Evolutionary conservation across 1,284 basidiomycete genomes (phyloP).

Genomic region (Boletus hoseneyae): DNA sequence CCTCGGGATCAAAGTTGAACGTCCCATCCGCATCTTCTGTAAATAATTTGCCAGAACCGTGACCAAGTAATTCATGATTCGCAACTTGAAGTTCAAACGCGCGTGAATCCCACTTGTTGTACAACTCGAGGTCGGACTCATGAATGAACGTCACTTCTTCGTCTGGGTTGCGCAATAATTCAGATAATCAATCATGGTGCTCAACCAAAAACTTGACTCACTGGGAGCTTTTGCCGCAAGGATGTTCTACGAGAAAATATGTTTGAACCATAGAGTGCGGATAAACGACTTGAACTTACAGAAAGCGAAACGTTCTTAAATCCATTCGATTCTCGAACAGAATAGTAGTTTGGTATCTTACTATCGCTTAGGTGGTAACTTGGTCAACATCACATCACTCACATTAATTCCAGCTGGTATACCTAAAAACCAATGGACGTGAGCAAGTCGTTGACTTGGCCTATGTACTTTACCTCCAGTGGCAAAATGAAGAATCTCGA

Average conservation of each 20-base stretch:
- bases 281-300: slow-evolving; percentile 36
- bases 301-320: slow-evolving; percentile 84
- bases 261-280: not conserved
- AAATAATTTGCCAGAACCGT: slow-evolving; percentile 78
- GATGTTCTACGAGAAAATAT: slow-evolving; percentile 52
- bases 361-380: not conserved
- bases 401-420: slow-evolving; percentile 85
- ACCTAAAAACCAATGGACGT: slow-evolving; percentile 37
- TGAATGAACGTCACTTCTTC: slow-evolving; percentile 80
- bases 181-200: not conserved
- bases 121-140: slow-evolving; percentile 66
- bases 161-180: slow-evolving; percentile 38
- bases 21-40: slow-evolving; percentile 71
- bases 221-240: slow-evolving; percentile 81
- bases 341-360: slow-evolving; percentile 79
- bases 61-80: slow-evolving; percentile 79
- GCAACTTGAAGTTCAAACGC: slow-evolving; percentile 85
- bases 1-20: slow-evolving; percentile 72
- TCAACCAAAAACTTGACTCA: slow-evolving; percentile 30
- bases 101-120: slow-evolving; percentile 71
- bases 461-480: slow-evolving; percentile 56
- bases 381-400: slow-evolving; percentile 19
- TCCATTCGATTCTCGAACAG: slow-evolving; percentile 72
- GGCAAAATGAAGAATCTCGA: slow-evolving; percentile 77
- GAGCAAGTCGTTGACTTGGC: not conserved